Evolutionary conservation across 2,329 filamentous ascomycete genomes (phyloP).

Genomic region (Penicillium griseofulvum): DNA sequence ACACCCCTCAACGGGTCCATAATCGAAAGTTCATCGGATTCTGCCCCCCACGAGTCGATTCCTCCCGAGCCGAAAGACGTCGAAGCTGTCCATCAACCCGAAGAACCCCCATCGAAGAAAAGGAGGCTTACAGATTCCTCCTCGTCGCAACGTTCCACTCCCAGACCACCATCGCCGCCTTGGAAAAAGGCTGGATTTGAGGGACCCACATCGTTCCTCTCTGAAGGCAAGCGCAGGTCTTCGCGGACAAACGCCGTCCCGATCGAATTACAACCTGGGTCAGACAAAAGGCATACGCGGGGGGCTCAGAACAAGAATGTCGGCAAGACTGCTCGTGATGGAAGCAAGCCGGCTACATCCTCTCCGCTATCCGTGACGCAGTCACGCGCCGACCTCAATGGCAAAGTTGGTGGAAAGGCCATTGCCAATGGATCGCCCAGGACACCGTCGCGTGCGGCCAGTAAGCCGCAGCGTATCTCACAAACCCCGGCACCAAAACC

Average conservation of each 20-base stretch:
- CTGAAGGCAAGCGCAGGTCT: slow-evolving; percentile 61
- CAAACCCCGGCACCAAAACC: slow-evolving; percentile 30
- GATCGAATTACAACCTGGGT: slow-evolving; percentile 47
- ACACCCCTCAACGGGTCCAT: slow-evolving; percentile 20
- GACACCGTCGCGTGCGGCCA: slow-evolving; percentile 23
- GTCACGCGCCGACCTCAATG: slow-evolving; percentile 30
- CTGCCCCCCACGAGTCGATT: slow-evolving; percentile 24
- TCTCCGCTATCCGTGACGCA: slow-evolving; percentile 33
- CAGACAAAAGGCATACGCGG: slow-evolving; percentile 48
- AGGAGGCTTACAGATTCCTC: slow-evolving; percentile 42
- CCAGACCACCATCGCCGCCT: slow-evolving; percentile 68
- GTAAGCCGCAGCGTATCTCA: slow-evolving; percentile 23
- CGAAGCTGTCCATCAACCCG: slow-evolving; percentile 29
- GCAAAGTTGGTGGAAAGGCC: slow-evolving; percentile 31
- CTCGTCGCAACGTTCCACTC: slow-evolving; percentile 37
- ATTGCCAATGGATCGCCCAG: slow-evolving; percentile 34
- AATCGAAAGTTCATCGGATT: slow-evolving; percentile 23
- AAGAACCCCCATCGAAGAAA: slow-evolving; percentile 47
- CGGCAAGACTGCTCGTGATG: slow-evolving; percentile 28
- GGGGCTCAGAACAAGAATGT: slow-evolving; percentile 36
- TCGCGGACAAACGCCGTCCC: slow-evolving; percentile 54
- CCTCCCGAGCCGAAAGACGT: slow-evolving; percentile 31
- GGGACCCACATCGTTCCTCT: slow-evolving; percentile 79
- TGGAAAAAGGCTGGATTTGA: slow-evolving; percentile 87
- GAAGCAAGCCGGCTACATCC: slow-evolving; percentile 26